Percentiles rank a stretch among this genome's conserved stretches.
These are phyloP conservation scores for Nicotiana sylvestris DNA, from an alignment of 257 asterid species.

Conservation along the genomic window DNA sequence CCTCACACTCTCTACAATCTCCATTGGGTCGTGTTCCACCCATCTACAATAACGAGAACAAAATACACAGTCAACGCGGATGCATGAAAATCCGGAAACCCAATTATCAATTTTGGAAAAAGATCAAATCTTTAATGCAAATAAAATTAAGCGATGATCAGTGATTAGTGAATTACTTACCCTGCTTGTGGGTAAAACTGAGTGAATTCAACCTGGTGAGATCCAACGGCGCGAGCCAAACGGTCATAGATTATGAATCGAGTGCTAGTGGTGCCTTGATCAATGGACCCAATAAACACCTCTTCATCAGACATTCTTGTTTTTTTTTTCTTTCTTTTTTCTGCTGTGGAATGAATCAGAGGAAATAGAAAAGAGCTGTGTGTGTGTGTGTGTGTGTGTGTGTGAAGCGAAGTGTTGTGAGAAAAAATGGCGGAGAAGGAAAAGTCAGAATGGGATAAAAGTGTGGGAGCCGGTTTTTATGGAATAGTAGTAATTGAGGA, in stretches of 20 bases:
- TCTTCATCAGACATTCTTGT: conserved; percentile 32
- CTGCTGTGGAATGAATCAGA: neutral
- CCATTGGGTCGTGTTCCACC: conserved; percentile 98
- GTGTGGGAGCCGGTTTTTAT: neutral
- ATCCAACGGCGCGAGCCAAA: conserved; percentile 55
- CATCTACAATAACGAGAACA: conserved; percentile 36
- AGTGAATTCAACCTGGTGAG: conserved; percentile 89
- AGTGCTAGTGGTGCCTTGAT: conserved; percentile 97
- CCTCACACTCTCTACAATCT: conserved; percentile 80
- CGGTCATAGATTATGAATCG: conserved; percentile 84
- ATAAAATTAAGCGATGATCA: neutral
- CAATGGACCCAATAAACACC: conserved; percentile 73
- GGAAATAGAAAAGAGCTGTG: neutral
- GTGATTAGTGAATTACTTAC: conserved; percentile 25
- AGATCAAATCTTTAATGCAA: neutral
- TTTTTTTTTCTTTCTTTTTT: neutral
- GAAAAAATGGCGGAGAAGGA: neutral
- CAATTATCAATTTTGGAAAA: neutral
- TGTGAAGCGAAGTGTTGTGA: neutral
- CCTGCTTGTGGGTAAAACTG: conserved; percentile 90
- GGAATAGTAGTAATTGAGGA: neutral
- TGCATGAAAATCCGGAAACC: neutral
- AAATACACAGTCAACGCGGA: neutral
- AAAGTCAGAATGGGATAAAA: neutral
- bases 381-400: neutral